Base-by-base conservation (phyloP, 257 asterid genomes). In the Ajuga chamaepitys region DNA sequence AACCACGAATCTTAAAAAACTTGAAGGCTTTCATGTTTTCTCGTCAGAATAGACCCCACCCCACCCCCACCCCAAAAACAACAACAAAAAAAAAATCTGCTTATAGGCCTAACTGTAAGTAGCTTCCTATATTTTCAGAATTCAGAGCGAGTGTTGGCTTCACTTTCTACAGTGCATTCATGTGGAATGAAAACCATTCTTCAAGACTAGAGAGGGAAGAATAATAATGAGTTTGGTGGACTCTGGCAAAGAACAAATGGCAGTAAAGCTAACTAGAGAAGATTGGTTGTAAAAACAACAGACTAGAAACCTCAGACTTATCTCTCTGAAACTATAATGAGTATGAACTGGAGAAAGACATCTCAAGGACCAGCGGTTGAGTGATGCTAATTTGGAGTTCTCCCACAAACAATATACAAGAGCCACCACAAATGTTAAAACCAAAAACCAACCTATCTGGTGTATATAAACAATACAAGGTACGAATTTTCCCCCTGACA, bases 391-490 rank as follows among this genome's bases (percentile, higher is more conserved):
- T 51, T 53, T 40, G n/a, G 26, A 62, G 32, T 50, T 41, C 69
- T 18, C 13, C 64, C 42, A 28, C 35, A 59, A 28, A 47, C 18
- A 18, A 66, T 66, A 25, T 30, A 57, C 45, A 48, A 42, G 55
- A 74, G 55, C 47, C 50, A 67, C 18, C 32, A 76, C 26, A 62
- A 26, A 66, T 50, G 56, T 25, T 62, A 48, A 74, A 68, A 76
- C 77, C 59, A 46, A 48, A 74, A 68, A 76, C 77, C 59, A 46
- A 94, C 99, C 99, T 78, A 94, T 88, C 74, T 94, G 97, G 62
- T 88, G 95, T 72, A 90, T 86, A 75, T 88, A 90, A 55, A 90
- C 88, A 75, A 94, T 90, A 59, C 86, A 75, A 20, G 99, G 99
- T 45, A 88, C 52, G 64, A 74, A 83, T 61, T 85, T 86, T 51